Evolutionary conservation across 768 basidiomycete species (phyloP).

Genomic region (Coprinellus micaceus): DNA sequence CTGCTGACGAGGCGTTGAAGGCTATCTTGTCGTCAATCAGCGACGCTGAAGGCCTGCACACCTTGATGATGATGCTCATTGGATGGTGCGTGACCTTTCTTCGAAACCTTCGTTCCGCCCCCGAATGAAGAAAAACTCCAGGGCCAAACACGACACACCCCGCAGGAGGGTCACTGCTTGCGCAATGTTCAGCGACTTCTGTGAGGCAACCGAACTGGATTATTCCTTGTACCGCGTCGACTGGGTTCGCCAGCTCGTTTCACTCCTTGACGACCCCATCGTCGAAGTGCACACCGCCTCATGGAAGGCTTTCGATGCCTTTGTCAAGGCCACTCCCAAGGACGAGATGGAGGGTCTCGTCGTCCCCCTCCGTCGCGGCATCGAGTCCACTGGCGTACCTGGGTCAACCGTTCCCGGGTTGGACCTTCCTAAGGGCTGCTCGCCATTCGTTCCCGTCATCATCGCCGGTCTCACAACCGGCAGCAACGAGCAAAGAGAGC

Average conservation of each 20-base stretch:
- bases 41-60: constrained; percentile 87
- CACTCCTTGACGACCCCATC: constrained; percentile 74
- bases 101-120: no score
- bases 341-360: constrained; percentile 91
- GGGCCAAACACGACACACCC: constrained; percentile 76
- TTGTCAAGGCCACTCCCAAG: constrained; percentile 88
- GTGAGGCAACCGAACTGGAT: constrained; percentile 79
- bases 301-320: constrained; percentile 76
- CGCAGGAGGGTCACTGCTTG: constrained; percentile 75
- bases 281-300: constrained; percentile 78
- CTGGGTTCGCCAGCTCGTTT: constrained; percentile 88
- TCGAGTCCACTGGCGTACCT: constrained; percentile 80
- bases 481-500: constrained; percentile 91
- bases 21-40: constrained; percentile 75
- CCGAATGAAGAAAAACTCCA: no score
- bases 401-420: constrained; percentile 83
- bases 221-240: constrained; percentile 84
- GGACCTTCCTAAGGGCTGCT: constrained; percentile 76
- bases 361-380: constrained; percentile 80
- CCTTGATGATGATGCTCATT: constrained; percentile 82
- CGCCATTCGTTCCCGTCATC: constrained; percentile 81
- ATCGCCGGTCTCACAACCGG: constrained; percentile 92
- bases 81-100: constrained; percentile 62
- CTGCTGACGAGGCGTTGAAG: constrained; percentile 70
- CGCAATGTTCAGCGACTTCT: constrained; percentile 76